Base-by-base conservation (phyloP, 805 yeast genomes). In the Starmera caribaea region DNA sequence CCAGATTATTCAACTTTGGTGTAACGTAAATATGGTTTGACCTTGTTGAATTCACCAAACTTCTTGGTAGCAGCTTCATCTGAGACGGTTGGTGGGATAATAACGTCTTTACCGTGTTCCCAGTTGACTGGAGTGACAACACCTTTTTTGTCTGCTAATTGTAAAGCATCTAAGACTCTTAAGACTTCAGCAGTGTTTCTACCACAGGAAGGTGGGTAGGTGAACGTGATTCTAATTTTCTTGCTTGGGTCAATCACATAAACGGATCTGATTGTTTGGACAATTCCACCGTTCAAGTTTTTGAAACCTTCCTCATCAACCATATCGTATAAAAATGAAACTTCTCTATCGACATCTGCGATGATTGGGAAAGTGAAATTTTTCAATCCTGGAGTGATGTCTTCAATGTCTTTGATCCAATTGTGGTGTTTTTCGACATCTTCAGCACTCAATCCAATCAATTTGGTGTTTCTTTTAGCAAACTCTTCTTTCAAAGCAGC, bases 131-230 rank as follows among this genome's bases (percentile, higher is more conserved):
- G 96, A 35, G 96, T 88, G 45, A 85, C 92, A 49, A 88, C 74
- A 56, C 90, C 85, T 65, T 76, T 69, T 58, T 74, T 71, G 65
- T 89, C 96, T 53, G 87, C 85, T 47, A 78, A 68, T 70, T 87
- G 96, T 61, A 88, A 69, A 40, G 95, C 83, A 61, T 86, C 96
- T 48, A 88, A 67, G 41, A 83, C 95, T 68, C 97, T 82, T 63
- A 89, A 71, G 30, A 88, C 90, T 71, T 88, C 97, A 42, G 84
- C 75, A 45, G 95, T 75, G 79, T 89, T 88, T 74, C 97, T 83
- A 61, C 97, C 97, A 45, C 85, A 79, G 35, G 95, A 81, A 44
- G 96, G 92, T 42, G 97, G 97, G 72, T 88, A 88, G 16, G 90
- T 75, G 69, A 89, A 64, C 49, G 81, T 79, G 58, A 87, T 72